phyloP scores from a whole-genome alignment of 2,329 filamentous ascomycete species.

The Phaeophleospora eucalypticola region DNA sequence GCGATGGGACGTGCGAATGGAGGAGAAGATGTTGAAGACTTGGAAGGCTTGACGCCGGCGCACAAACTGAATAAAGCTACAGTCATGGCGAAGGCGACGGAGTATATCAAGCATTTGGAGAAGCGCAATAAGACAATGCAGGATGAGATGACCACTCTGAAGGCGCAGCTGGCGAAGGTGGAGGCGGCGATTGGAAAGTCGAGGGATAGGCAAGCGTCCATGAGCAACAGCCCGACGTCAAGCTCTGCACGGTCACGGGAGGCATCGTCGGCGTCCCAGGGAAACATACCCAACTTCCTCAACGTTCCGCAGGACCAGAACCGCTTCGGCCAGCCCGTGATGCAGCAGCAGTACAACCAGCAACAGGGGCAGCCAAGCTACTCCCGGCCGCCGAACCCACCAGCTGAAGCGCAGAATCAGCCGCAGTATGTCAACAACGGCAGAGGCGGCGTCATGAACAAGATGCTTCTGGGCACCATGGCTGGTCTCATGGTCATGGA shows the following conservation, averaged over 20 bases:
- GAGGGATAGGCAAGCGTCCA: conserved; percentile 22
- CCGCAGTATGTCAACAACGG: conserved; percentile 37
- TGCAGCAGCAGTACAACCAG: conserved; percentile 33
- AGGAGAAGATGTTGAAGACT: conserved; percentile 73
- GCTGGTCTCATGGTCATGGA: conserved; percentile 90
- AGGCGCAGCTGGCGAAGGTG: conserved; percentile 61
- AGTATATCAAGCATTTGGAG: conserved; percentile 91
- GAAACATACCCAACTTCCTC: conserved; percentile 23
- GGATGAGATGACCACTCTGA: conserved; percentile 77
- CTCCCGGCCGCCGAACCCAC: conserved; percentile 28
- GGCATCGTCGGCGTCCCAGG: conserved; percentile 26
- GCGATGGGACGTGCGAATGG: conserved; percentile 61
- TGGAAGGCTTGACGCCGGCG: conserved; percentile 65
- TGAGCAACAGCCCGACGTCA: conserved; percentile 21
- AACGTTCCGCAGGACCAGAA: conserved; percentile 25
- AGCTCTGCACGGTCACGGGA: conserved; percentile 23
- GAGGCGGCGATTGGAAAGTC: conserved; percentile 63
- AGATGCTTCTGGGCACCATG: conserved; percentile 88
- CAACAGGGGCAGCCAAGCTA: conserved; percentile 31
- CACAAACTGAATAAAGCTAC: conserved; percentile 99
- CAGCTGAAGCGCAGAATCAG: conserved; percentile 33
- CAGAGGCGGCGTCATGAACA: conserved; percentile 55
- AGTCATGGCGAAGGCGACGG: conserved; percentile 88
- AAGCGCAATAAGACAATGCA: conserved; percentile 78
- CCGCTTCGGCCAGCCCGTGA: conserved; percentile 21